These are phyloP conservation scores for Middelhovenomyces tepae DNA, from an alignment of 805 yeast genomes.

Conservation along the genomic window DNA sequence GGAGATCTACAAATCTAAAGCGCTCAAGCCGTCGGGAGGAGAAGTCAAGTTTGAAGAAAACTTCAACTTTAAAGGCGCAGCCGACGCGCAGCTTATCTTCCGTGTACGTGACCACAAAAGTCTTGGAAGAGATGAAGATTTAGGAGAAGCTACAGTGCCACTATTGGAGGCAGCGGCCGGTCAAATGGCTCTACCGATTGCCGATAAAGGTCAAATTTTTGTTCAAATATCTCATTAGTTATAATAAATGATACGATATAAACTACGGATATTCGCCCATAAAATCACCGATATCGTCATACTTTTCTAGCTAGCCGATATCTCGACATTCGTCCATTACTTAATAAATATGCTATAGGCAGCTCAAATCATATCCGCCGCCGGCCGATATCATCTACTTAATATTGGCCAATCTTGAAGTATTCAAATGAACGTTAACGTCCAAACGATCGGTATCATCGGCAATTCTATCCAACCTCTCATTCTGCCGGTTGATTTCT, in stretches of 20 bases:
- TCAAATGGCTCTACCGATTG: constrained; percentile 2
- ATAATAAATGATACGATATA: neutral
- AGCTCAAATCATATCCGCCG: too few relatives aligned
- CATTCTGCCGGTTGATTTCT: constrained; percentile 74
- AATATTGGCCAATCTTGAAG: constrained; percentile 46
- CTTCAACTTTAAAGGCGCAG: constrained; percentile 55
- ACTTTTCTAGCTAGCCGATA: too few relatives aligned
- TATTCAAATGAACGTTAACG: constrained; percentile 71
- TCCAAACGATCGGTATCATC: constrained; percentile 81
- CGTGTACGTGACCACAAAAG: constrained; percentile 58
- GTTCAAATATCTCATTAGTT: constrained; percentile 1
- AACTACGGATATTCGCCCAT: too few relatives aligned
- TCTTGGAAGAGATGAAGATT: constrained; percentile 58
- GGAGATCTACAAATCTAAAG: constrained; percentile 58
- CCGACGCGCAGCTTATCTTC: constrained; percentile 52
- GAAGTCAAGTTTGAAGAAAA: constrained; percentile 41
- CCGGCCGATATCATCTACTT: too few relatives aligned
- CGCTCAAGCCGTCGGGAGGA: constrained; percentile 43
- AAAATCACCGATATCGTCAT: too few relatives aligned
- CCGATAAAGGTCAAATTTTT: neutral
- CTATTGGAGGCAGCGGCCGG: constrained; percentile 12
- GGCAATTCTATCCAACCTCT: constrained; percentile 63
- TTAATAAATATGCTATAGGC: too few relatives aligned
- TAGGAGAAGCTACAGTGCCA: constrained; percentile 50
- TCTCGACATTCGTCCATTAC: too few relatives aligned